These are phyloP conservation scores for Carex parvula DNA, from an alignment of 176 grass and related monocot species.

Conservation along the genomic window DNA sequence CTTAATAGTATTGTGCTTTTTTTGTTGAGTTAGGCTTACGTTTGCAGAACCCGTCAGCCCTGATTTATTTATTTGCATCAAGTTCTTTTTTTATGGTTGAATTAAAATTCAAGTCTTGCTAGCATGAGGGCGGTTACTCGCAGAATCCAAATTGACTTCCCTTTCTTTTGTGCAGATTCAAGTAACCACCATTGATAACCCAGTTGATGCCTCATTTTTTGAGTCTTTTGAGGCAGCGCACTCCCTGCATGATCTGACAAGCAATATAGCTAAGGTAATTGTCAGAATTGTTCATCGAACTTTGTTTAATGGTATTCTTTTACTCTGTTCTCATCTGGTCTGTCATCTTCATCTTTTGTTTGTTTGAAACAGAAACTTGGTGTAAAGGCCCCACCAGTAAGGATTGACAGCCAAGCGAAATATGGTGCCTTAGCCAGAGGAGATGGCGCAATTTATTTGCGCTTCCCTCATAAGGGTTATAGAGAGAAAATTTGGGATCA, in stretches of 20 bases:
- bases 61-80: no score
- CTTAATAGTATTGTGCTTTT: neutral
- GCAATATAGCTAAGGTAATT: conserved; percentile 70
- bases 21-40: neutral
- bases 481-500: conserved; percentile 99
- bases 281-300: neutral
- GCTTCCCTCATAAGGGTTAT: conserved; percentile 86
- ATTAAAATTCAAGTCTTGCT: neutral
- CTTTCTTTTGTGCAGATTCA: conserved; percentile 39
- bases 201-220: conserved; percentile 77
- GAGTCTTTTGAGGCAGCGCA: conserved; percentile 96
- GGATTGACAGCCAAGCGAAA: conserved; percentile 97
- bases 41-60: no score
- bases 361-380: conserved; percentile 77
- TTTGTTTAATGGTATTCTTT: neutral
- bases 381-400: conserved; percentile 80
- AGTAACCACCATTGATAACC: conserved; percentile 54
- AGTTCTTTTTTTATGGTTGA: neutral
- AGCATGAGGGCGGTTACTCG: neutral
- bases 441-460: conserved; percentile 88
- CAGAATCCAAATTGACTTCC: conserved; percentile 24
- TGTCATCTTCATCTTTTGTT: neutral
- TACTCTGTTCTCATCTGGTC: neutral
- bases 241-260: conserved; percentile 74
- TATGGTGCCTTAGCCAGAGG: conserved; percentile 93